Evolutionary conservation across 2,329 filamentous ascomycete species (phyloP).

Genomic region (Nothophoma quercina): DNA sequence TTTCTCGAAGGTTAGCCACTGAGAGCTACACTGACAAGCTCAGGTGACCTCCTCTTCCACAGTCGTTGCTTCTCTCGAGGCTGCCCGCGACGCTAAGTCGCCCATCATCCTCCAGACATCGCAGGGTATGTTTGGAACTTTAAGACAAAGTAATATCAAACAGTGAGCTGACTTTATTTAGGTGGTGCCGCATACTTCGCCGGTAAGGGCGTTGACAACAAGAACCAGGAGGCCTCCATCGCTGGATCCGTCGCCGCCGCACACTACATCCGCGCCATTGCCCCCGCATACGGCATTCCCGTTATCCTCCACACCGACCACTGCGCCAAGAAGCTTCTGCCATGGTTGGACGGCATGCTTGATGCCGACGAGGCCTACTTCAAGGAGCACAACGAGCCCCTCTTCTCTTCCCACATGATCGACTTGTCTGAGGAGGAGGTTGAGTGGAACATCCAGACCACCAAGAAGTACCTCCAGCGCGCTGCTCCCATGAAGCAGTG

Average conservation of each 20-base stretch:
- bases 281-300: constrained; percentile 75
- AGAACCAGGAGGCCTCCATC: constrained; percentile 84
- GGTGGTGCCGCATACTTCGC: constrained; percentile 71
- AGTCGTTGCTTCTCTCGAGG: constrained; percentile 79
- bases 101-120: constrained; percentile 64
- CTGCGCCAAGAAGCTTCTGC: constrained; percentile 99
- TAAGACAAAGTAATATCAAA: neutral
- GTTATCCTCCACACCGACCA: constrained; percentile 82
- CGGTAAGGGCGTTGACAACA: constrained; percentile 57
- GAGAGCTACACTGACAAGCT: constrained; percentile 10
- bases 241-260: constrained; percentile 82
- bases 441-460: constrained; percentile 90
- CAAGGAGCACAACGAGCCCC: constrained; percentile 78
- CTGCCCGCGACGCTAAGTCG: constrained; percentile 87
- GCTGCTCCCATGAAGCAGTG: constrained; percentile 95
- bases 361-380: constrained; percentile 94
- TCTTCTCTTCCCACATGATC: constrained; percentile 99
- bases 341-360: constrained; percentile 82
- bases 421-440: constrained; percentile 82
- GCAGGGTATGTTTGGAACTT: constrained; percentile 7
- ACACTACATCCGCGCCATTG: constrained; percentile 90
- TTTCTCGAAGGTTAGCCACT: neutral
- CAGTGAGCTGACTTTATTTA: neutral
- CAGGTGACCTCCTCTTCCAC: constrained; percentile 92
- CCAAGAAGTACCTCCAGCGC: constrained; percentile 78